phyloP scores from a whole-genome alignment of 768 basidiomycete species.

The Ramaria rubella region DNA sequence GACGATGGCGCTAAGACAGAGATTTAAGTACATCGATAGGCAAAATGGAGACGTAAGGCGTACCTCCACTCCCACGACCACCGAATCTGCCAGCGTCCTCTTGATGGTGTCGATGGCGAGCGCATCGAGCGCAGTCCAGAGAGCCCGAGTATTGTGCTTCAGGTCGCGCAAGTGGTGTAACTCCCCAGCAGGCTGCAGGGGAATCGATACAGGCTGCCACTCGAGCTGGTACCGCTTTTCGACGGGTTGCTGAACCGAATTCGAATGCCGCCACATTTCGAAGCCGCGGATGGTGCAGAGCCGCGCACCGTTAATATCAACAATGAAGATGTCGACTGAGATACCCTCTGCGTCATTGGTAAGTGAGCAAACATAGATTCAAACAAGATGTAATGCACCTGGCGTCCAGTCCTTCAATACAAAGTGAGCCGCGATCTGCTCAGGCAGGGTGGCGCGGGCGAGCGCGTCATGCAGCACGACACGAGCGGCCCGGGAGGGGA shows the following conservation, averaged over 20 bases:
- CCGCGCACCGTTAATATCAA: slow-evolving; percentile 21
- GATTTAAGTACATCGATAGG: neutral
- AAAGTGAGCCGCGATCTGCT: slow-evolving; percentile 22
- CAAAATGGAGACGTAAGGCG: neutral
- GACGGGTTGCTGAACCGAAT: slow-evolving; percentile 20
- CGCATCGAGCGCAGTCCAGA: slow-evolving; percentile 6
- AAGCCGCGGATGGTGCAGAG: slow-evolving; percentile 25
- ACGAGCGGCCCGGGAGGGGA: slow-evolving; percentile 22
- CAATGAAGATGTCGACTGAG: slow-evolving; percentile 23
- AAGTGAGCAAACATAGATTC: neutral
- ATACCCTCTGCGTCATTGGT: slow-evolving; percentile 19
- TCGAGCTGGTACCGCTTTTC: slow-evolving; percentile 26
- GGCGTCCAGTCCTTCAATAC: slow-evolving; percentile 26
- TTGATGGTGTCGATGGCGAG: slow-evolving; percentile 8
- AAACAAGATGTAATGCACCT: slow-evolving; percentile 13
- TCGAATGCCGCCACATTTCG: slow-evolving; percentile 27
- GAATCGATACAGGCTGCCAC: slow-evolving; percentile 27
- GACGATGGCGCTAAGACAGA: slow-evolving; percentile 8
- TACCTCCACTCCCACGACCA: slow-evolving; percentile 7
- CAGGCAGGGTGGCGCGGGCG: slow-evolving; percentile 12
- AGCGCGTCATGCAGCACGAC: slow-evolving; percentile 18
- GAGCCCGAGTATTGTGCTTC: slow-evolving; percentile 2
- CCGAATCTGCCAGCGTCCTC: neutral
- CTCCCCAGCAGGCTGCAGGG: slow-evolving; percentile 10
- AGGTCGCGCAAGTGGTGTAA: neutral